Conservation (phyloP, 208 protist genomes). For the Acanthamoeba triangularis region DNA sequence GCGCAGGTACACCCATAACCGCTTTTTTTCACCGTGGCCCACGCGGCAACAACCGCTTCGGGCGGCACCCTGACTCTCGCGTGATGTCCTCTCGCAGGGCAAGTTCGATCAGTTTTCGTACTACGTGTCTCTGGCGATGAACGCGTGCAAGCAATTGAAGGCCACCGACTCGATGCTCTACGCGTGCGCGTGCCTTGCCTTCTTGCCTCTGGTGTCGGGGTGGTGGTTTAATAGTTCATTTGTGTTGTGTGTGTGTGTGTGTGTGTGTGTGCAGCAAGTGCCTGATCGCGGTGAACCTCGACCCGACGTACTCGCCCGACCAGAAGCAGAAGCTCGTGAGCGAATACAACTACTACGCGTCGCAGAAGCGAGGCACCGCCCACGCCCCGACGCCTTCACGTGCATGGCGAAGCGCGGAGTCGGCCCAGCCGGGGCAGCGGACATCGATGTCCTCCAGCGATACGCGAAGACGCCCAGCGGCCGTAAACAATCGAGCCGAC, state of each 20-base stretch:
- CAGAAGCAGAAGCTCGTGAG: background rate
- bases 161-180: slow-evolving; percentile 10
- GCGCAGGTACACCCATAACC: background rate
- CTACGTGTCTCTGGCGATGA: slow-evolving; percentile 15
- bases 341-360: background rate
- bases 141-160: background rate
- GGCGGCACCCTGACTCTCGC: too few relatives aligned
- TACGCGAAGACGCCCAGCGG: too few relatives aligned
- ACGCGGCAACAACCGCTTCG: too few relatives aligned
- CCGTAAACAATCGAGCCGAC: too few relatives aligned
- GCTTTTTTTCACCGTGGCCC: too few relatives aligned
- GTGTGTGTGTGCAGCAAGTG: background rate
- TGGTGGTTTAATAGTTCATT: background rate
- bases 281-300: slow-evolving; percentile 22
- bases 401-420: background rate
- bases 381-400: background rate
- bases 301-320: background rate
- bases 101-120: slow-evolving; percentile 30
- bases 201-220: background rate
- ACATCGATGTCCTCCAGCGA: too few relatives aligned
- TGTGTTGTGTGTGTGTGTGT: too few relatives aligned
- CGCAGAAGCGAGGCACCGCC: background rate
- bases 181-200: background rate
- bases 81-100: too few relatives aligned
- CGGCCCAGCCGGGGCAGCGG: too few relatives aligned